Evolutionary conservation across 2,329 filamentous ascomycete species (phyloP), one percentile per base, ranked within the genome.

Genomic region (Cladosporium cucumerinum): DNA sequence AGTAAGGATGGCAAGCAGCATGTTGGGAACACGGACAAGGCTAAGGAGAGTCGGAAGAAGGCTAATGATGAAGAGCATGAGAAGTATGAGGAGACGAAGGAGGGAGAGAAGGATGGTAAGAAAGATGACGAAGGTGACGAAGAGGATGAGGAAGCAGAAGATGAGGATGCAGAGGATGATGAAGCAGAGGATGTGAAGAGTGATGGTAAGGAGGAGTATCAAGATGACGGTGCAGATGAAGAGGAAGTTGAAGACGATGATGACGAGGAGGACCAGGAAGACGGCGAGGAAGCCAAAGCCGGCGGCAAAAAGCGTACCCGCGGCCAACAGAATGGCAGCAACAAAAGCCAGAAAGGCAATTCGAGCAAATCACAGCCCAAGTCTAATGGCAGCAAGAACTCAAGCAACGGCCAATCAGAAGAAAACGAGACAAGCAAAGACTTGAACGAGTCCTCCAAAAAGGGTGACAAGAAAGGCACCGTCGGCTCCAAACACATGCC

Each of bases 1-100:
- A 73, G 75, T 63, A 78, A 78, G 66, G 66, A 80, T 61, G 79
- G 80, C 12, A 78, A 78, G 68, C 80, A 81, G 65, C 75, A 76
- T 71, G 80, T 82, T 30, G 71, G 67, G 1, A 82, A 82, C 69
- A 81, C 80, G 1, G 66, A 67, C 2, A 75, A 75, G 65, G 80
- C 80, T 5, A 82, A 79, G 69, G 68, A 76, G 59, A 75, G 73
- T 7, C 73, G 80, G 46, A 73, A 76, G 67, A 72, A 78, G 48
- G 79, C 74, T 5, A 78, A 73, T 63, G 70, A 75, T 28, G 59
- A 61, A 63, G 61, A 72, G 54, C 65, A 69, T n/a, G 69, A 71
- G 28, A 68, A 72, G 32, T 67, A 71, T 30, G 67, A 69, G 66
- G 34, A 48, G 5, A 32, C 68, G 52, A 55, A 69, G 51, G 55